These are phyloP conservation scores for Blastomyces silverae DNA, from an alignment of 2,329 filamentous ascomycete species.

Conservation along the genomic window DNA sequence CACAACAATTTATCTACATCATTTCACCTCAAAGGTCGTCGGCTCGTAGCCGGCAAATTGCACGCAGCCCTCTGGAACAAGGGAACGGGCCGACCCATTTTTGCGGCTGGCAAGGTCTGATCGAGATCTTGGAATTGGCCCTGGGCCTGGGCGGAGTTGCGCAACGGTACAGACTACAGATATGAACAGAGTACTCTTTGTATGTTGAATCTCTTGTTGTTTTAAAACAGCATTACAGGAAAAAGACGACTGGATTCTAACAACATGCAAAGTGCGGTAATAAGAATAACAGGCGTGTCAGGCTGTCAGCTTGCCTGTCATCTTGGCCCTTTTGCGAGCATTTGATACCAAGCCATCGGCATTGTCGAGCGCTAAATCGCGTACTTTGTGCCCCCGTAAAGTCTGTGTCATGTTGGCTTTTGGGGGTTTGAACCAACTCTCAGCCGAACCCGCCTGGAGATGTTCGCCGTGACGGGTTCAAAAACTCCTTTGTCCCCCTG, in stretches of 20 bases:
- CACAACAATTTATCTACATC: background rate
- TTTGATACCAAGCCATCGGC: background rate
- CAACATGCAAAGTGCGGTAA: background rate
- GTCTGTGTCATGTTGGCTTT: background rate
- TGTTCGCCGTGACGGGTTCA: background rate
- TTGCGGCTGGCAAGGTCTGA: conserved; percentile 3
- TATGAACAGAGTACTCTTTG: background rate
- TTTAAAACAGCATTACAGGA: background rate
- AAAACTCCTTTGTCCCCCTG: background rate
- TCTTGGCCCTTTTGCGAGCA: background rate
- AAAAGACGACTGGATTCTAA: background rate
- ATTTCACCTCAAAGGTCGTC: background rate
- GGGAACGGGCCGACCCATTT: conserved; percentile 12
- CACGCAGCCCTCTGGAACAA: background rate
- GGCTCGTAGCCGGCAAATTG: background rate
- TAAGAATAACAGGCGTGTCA: background rate
- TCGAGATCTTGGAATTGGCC: conserved; percentile 3
- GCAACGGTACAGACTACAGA: background rate
- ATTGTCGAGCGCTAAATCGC: background rate
- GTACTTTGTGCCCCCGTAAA: background rate
- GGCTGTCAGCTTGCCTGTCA: background rate
- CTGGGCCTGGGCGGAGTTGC: background rate
- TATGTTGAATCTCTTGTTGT: background rate
- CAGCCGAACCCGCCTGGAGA: background rate
- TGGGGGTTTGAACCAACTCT: background rate